Evolutionary conservation across 169 alveolate species (phyloP).

Genomic region (Plasmodium fragile): DNA sequence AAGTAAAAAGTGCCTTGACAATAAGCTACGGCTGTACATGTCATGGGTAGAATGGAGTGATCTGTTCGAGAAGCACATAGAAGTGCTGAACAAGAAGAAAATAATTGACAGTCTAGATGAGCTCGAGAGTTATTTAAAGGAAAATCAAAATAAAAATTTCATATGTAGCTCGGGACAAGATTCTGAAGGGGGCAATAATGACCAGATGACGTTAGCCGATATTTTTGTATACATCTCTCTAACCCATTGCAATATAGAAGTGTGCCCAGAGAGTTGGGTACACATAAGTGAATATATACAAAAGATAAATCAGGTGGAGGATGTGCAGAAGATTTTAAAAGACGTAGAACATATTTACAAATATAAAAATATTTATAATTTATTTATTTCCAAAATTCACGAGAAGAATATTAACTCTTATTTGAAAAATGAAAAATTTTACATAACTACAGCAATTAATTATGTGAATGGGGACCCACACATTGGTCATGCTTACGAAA

Average conservation of each 20-base stretch:
- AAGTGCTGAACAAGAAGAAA: constrained; percentile 28
- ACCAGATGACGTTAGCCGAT: constrained; percentile 33
- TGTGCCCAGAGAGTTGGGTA: constrained; percentile 69
- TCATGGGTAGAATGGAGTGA: constrained; percentile 77
- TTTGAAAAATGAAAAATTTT: constrained; percentile 78
- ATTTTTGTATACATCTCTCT: constrained; percentile 50
- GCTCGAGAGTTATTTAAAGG: constrained; percentile 41
- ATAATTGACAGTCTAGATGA: constrained; percentile 69
- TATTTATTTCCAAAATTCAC: constrained; percentile 47
- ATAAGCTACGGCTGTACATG: constrained; percentile 24
- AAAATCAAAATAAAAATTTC: constrained; percentile 13
- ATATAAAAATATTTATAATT: constrained; percentile 53
- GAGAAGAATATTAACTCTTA: constrained; percentile 37
- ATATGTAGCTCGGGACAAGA: background rate
- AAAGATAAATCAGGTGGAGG: constrained; percentile 33
- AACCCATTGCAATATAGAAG: constrained; percentile 25
- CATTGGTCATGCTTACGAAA: constrained; percentile 93
- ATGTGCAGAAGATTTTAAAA: constrained; percentile 42
- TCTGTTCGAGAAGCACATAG: constrained; percentile 30
- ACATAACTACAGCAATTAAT: constrained; percentile 94
- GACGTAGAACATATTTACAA: constrained; percentile 34
- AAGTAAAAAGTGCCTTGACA: constrained; percentile 14
- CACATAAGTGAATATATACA: constrained; percentile 39
- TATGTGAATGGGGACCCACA: constrained; percentile 95
- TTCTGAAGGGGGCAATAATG: background rate